Evolutionary conservation across 163 green algal genomes (phyloP).

Genomic region (Scenedesmus sp.): DNA sequence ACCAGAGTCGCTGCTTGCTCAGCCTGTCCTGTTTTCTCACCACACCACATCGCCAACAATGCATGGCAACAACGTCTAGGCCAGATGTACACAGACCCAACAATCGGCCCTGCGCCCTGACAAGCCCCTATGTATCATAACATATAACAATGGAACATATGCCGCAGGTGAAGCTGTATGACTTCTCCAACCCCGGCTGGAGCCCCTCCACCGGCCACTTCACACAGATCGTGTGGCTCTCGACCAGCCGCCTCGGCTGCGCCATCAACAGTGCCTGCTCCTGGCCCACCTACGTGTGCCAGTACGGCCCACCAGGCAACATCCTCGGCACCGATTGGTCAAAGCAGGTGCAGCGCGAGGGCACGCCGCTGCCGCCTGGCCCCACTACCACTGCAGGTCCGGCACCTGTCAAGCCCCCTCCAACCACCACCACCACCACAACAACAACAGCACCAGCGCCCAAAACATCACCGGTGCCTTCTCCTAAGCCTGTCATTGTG

Average conservation of each 20-base stretch:
- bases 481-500: neutral
- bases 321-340: conserved; percentile 46
- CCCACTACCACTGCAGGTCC: neutral
- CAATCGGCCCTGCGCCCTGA: neutral
- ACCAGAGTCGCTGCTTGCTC: neutral
- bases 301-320: conserved; percentile 49
- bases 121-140: neutral
- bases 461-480: neutral
- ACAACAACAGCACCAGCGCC: neutral
- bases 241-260: conserved; percentile 38
- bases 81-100: too few species aligned
- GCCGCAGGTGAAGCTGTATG: conserved; percentile 57
- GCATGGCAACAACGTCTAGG: too few species aligned
- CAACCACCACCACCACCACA: neutral
- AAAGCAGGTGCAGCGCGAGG: conserved; percentile 20
- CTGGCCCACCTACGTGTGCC: conserved; percentile 52
- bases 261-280: conserved; percentile 43
- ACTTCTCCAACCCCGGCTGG: conserved; percentile 50
- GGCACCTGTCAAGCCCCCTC: neutral
- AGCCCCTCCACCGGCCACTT: conserved; percentile 50
- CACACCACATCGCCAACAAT: neutral
- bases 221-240: conserved; percentile 39
- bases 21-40: too few species aligned
- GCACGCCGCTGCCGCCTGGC: neutral
- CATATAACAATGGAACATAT: neutral